These are phyloP conservation scores for Chaetomidium leptoderma DNA, from an alignment of 495 filamentous ascomycete genomes.

Conservation along the genomic window DNA sequence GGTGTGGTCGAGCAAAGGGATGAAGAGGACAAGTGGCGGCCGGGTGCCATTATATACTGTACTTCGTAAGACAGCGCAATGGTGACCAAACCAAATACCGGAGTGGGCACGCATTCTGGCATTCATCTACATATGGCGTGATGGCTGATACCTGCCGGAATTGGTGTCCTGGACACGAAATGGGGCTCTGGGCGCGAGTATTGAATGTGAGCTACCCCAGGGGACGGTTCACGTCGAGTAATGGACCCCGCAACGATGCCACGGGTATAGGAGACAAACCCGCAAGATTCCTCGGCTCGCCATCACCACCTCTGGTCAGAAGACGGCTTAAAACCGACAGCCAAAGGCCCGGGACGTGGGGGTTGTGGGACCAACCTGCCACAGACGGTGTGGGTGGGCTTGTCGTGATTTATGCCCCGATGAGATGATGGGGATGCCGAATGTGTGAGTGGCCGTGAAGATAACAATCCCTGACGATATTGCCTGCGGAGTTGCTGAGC, in stretches of 20 bases:
- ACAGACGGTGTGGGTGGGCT: neutral
- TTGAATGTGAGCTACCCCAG: neutral
- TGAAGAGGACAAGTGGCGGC: neutral
- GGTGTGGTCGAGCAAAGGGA: neutral
- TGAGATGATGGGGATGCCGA: slow-evolving; percentile 6
- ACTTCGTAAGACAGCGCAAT: too few species aligned
- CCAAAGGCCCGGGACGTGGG: slow-evolving; percentile 1
- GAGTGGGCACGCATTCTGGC: neutral
- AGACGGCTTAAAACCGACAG: slow-evolving; percentile 3
- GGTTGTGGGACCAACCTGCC: neutral
- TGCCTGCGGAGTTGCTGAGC: neutral
- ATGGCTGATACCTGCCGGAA: slow-evolving; percentile 7
- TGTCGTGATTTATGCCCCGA: slow-evolving; percentile 9
- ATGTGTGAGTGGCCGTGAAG: neutral
- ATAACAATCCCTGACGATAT: neutral
- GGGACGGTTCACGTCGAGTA: neutral
- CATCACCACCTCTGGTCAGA: neutral
- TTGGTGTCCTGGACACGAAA: neutral
- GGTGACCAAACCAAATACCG: neutral
- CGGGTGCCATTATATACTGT: neutral
- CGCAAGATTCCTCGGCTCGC: neutral
- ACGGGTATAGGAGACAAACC: neutral
- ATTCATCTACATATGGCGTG: slow-evolving; percentile 11
- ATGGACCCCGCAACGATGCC: neutral
- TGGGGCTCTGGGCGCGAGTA: neutral